Evolutionary conservation across 352 stramenopile genomes (phyloP), one percentile per base, ranked within the genome.

Genomic region (Phytophthora ohioensis): DNA sequence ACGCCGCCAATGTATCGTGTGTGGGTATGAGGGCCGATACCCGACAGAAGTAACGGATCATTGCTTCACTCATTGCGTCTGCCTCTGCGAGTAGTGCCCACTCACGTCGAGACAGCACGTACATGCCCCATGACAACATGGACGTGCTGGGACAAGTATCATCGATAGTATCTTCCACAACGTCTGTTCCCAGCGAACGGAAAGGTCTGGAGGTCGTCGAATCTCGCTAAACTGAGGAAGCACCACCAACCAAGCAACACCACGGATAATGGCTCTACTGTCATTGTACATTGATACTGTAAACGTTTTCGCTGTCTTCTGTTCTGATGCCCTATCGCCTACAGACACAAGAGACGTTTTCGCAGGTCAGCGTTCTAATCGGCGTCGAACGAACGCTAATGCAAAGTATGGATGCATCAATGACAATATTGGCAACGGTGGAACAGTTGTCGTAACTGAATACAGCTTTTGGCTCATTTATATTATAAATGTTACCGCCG

Each of bases 91-190:
- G 43, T 63, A 8, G 32, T 63, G 8, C 56, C 55, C 31, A 45
- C 3, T 15, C 21, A 51, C 5, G 3, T 34, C 8, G 21, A 27
- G 21, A 38, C 11, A 0, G 6, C 35, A 11, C 21, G 1, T 35
- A 49, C 46, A 21, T 56, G 57, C 46, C 2, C 57, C 4, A 2
- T 42, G 2, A 30, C 21, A 5, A 36, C 34, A 0, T 52, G 45
- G 57, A 65, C 57, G 5, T 65, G 57, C 35, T 57, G 57, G 57
- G 46, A 65, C 0, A 65, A 65, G 36, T 65, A 34, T 32, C 45
- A 57, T 32, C 45, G 35, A 34, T 65, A 31, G 1, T 65, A 65
- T 4, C 8, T 30, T 8, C 45, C 5, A 8, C 17, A 51, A 34
- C 0, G 6, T 3, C 21, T 51, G 7, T 35, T 51, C 8, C 34